Evolutionary conservation across 73 alveolate genomes (phyloP).

Genomic region (Tetrahymena malaccensis): DNA sequence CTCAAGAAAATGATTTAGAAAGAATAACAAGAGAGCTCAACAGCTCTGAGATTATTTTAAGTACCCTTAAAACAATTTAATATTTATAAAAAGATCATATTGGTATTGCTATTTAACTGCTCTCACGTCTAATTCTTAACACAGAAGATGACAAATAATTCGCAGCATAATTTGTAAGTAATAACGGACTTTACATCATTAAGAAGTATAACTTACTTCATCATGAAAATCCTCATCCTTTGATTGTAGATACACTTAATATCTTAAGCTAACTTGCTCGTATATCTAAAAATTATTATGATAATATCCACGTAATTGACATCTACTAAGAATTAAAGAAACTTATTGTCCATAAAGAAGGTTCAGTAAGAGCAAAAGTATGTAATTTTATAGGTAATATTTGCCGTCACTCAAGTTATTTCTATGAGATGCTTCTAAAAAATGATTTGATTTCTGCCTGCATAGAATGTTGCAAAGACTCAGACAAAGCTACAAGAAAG

Average conservation of each 20-base stretch:
- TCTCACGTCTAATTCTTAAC: conserved; percentile 62
- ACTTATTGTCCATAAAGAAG: conserved; percentile 76
- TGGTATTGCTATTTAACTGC: conserved; percentile 52
- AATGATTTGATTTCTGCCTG: conserved; percentile 87
- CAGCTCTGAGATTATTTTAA: conserved; percentile 57
- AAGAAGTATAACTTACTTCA: conserved; percentile 51
- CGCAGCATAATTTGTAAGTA: conserved; percentile 68
- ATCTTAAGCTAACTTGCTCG: conserved; percentile 85
- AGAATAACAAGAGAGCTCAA: conserved; percentile 52
- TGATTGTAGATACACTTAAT: conserved; percentile 81
- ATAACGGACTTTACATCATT: conserved; percentile 69
- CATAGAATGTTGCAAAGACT: conserved; percentile 91
- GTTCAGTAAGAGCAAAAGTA: conserved; percentile 89
- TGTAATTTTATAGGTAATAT: conserved; percentile 96
- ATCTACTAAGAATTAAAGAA: conserved; percentile 78
- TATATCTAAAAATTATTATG: conserved; percentile 81
- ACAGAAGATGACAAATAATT: conserved; percentile 71
- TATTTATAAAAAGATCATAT: conserved; percentile 62
- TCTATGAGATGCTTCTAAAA: conserved; percentile 84
- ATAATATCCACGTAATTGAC: conserved; percentile 73
- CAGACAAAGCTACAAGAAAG: conserved; percentile 94
- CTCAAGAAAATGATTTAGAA: conserved; percentile 55
- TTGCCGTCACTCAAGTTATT: conserved; percentile 94
- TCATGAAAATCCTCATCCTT: conserved; percentile 42
- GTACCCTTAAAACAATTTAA: conserved; percentile 57